Evolutionary conservation across 208 protist species (phyloP), one percentile per base, ranked within the genome.

Genomic region (Leishmania gerbilli): DNA sequence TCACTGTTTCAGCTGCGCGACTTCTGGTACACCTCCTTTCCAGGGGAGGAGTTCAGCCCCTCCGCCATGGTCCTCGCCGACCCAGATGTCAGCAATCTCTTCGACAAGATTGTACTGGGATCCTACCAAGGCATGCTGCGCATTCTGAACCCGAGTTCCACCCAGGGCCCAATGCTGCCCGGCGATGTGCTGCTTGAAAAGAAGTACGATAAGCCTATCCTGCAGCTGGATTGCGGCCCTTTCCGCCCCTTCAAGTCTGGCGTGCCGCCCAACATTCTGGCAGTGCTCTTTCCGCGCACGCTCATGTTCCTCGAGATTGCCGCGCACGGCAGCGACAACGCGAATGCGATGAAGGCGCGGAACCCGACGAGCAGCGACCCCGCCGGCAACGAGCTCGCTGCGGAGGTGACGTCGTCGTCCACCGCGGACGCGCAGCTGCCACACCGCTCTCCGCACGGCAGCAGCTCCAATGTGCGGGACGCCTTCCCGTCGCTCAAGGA

Each of bases 1-100:
- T 98, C 95, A 0, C 86, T 99, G 9, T 99, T 98, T 76, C 95
- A 97, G 81, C 74, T 97, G 51, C 94, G 96, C 15, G 97, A 99
- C 58, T 96, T 88, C 76, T 99, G 97, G 97, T 89, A 91, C 42
- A 91, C 79, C 53, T 92, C 86, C n/a, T 97, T 93, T 79, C 34
- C 82, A 0, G 84, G 79, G 1, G 95, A 98, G 76, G 95, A 98
- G 83, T 97, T 97, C 80, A 90, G 92, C 74, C 68, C 87, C 15
- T 86, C 87, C 15, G 91, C 88, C 24, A 17, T 98, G 42, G 79
- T 85, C 7, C 69, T 96, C 31, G 92, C 89, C 9, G 94, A 98
- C 80, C 79, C 94, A 6, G 95, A 97, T 80, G 97, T 97, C 79
- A 74, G 84, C 58, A 53, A 76, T 37, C 80, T 74, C 53, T 80